Evolutionary conservation across 768 basidiomycete genomes (phyloP), one percentile per base, ranked within the genome.

Genomic region (Trametes punicea): DNA sequence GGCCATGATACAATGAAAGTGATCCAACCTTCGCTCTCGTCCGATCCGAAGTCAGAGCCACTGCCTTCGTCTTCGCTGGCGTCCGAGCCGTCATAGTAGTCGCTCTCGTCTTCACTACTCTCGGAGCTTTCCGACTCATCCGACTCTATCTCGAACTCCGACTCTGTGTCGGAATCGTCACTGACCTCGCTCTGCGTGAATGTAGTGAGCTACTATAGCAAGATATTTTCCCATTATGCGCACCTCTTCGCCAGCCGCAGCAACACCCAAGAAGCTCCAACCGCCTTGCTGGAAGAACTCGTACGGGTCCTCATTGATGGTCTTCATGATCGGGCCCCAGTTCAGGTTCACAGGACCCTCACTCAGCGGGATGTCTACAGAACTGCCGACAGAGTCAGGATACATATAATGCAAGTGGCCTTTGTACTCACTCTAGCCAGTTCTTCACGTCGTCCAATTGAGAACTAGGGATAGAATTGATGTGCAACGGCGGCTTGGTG

Each of bases 241-340:
- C 53, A 90, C 90, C 68, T 88, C 90, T 13, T 78, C 82, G 27
- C 80, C 88, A 56, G 78, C 81, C 9, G 68, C 72, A 9, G 82
- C 76, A 38, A 87, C 86, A 13, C 87, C 84, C 57, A 98, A 80
- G 85, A 94, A 98, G 54, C 74, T 76, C 96, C 96, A 98, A 31
- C 97, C 97, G n/a, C 93, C 94, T 46, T 87, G 84, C 59, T 88
- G 87, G 84, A 95, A 99, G 76, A 98, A 99, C 26, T 90, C 92
- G 62, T 89, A 85, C 0, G 97, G 94, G 60, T 88, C 92, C 62
- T 98, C 96, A 60, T 97, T 97, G 73, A 98, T 87, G 34, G 93
- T 95, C 73, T 98, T 98, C 93, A 99, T 98, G 70, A 99, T 97
- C 3, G 90, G 90, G 5, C 87, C 86, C 97, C 96, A 99, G 67